Percentiles rank a stretch among this genome's conserved stretches.
Conservation (phyloP, 1,284 basidiomycete genomes). For the Trametes polyzona region DNA sequence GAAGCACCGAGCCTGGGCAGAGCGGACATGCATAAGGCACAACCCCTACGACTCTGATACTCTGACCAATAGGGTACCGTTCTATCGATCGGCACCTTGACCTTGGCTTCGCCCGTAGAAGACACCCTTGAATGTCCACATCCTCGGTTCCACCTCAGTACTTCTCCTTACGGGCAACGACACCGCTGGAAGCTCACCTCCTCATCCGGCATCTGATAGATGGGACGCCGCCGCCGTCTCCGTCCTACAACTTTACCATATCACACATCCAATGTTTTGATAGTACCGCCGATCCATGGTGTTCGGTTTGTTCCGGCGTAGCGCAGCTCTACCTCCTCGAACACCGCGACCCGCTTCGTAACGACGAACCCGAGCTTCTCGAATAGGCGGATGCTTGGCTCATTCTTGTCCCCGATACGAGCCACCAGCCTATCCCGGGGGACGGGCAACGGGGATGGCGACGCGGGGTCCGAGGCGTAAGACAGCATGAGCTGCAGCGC, state of each 20-base stretch:
- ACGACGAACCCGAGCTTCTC: constrained; percentile 69
- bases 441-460: constrained; percentile 41
- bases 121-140: not conserved
- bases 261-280: not conserved
- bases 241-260: not conserved
- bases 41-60: not conserved
- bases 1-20: not conserved
- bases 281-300: constrained; percentile 16
- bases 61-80: not conserved
- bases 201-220: not conserved
- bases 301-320: constrained; percentile 15
- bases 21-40: not conserved
- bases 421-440: constrained; percentile 51
- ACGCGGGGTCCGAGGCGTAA: constrained; percentile 51
- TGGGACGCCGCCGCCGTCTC: not conserved
- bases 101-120: not conserved
- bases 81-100: not conserved
- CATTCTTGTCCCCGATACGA: constrained; percentile 58
- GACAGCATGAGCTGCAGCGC: constrained; percentile 68
- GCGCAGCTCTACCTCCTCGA: constrained; percentile 76
- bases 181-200: not conserved
- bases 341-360: constrained; percentile 70
- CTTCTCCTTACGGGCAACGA: not conserved
- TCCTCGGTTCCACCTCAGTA: not conserved
- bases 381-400: constrained; percentile 63